Evolutionary conservation across 2,329 filamentous ascomycete genomes (phyloP).

Genomic region (Sporothrix euskadiensis): DNA sequence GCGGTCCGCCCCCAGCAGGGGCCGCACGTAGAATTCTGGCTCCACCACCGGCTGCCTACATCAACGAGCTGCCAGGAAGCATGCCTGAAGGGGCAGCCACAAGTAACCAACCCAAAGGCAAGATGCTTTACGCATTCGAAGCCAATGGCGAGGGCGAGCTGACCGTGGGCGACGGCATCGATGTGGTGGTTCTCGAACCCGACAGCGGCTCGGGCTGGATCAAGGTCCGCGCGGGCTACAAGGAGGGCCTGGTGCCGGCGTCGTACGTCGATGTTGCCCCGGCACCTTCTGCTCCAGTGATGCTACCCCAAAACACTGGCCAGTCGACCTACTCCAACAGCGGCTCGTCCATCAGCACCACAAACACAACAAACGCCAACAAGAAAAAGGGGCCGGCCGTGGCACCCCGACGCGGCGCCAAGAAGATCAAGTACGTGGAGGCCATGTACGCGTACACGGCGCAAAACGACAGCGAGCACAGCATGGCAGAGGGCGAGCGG

Average conservation of each 20-base stretch:
- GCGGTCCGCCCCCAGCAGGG: constrained; percentile 39
- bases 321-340: constrained; percentile 73
- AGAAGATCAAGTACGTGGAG: constrained; percentile 91
- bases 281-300: constrained; percentile 41
- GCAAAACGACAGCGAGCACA: constrained; percentile 82
- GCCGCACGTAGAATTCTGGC: constrained; percentile 76
- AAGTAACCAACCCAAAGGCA: constrained; percentile 65
- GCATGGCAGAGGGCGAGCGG: constrained; percentile 84
- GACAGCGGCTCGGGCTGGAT: constrained; percentile 94
- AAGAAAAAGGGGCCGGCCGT: constrained; percentile 93
- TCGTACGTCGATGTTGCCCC: constrained; percentile 74
- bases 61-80: constrained; percentile 64
- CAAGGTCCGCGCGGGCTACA: constrained; percentile 72
- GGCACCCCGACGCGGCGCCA: constrained; percentile 84
- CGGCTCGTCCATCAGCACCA: constrained; percentile 61
- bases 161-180: constrained; percentile 73
- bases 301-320: constrained; percentile 49
- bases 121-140: constrained; percentile 88
- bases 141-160: constrained; percentile 79
- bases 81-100: constrained; percentile 44
- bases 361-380: constrained; percentile 35
- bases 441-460: constrained; percentile 91
- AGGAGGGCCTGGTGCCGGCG: constrained; percentile 83
- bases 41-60: constrained; percentile 80
- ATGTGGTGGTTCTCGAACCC: constrained; percentile 76